Evolutionary conservation across 2,329 filamentous ascomycete species (phyloP).

Genomic region (Escovopsis weberi): DNA sequence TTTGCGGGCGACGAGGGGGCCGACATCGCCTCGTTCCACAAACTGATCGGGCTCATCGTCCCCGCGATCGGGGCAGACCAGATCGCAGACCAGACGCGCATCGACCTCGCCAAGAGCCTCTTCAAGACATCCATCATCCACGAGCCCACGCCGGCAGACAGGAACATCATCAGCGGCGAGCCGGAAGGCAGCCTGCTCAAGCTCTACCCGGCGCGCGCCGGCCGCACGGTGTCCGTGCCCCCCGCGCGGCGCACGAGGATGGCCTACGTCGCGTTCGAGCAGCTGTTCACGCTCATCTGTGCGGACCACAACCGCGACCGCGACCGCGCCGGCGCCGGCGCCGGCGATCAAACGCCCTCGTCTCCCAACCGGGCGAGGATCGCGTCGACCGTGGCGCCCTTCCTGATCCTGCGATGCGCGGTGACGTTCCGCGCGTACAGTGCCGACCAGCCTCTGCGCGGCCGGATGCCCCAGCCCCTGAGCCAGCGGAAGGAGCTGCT

Average conservation of each 20-base stretch:
- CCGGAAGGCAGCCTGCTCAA: conserved; percentile 35
- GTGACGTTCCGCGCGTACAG: conserved; percentile 73
- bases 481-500: conserved; percentile 66
- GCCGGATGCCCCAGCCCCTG: conserved; percentile 75
- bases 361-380: conserved; percentile 39
- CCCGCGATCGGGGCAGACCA: conserved; percentile 52
- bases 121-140: conserved; percentile 78
- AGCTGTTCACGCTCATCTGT: conserved; percentile 57
- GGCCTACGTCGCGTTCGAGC: conserved; percentile 66
- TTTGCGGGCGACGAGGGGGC: conserved; percentile 61
- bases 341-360: conserved; percentile 11
- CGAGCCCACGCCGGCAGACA: conserved; percentile 39
- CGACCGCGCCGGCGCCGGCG: conserved; percentile 22
- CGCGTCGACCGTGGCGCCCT: conserved; percentile 62
- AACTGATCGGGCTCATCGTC: conserved; percentile 57
- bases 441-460: conserved; percentile 79
- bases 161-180: conserved; percentile 33
- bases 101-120: conserved; percentile 57
- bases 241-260: conserved; percentile 55
- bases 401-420: conserved; percentile 67
- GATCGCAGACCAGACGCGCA: conserved; percentile 53
- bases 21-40: conserved; percentile 61
- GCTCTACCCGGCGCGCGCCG: conserved; percentile 51
- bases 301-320: conserved; percentile 18
- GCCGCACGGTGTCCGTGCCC: conserved; percentile 54